Evolutionary conservation across 2,329 filamentous ascomycete species (phyloP).

Genomic region (Cyphellophora attinorum): DNA sequence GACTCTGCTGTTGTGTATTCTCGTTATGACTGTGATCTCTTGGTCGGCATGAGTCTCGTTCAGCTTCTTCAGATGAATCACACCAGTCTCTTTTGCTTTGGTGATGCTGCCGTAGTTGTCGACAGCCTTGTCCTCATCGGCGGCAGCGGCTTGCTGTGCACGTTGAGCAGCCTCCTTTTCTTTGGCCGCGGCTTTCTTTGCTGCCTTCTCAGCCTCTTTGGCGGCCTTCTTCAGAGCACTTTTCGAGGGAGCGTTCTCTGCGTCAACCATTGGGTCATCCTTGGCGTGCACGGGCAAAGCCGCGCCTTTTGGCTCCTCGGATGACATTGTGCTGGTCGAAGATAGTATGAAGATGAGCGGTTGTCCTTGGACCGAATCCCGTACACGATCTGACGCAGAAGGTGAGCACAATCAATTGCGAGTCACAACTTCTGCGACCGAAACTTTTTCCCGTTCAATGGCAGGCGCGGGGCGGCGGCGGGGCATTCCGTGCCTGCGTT

Average conservation of each 20-base stretch:
- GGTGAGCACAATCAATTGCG: too few species aligned
- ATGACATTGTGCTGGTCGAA: too few species aligned
- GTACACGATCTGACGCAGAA: too few species aligned
- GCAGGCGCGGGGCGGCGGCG: too few species aligned
- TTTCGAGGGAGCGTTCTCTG: constrained; percentile 51
- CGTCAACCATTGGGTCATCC: constrained; percentile 14
- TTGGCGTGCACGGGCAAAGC: constrained; percentile 14
- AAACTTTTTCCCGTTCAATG: too few species aligned
- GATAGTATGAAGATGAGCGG: too few species aligned
- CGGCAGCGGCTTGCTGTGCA: constrained; percentile 16
- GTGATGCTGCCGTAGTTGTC: constrained; percentile 71
- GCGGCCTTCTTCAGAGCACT: constrained; percentile 78
- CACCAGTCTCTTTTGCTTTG: constrained; percentile 47
- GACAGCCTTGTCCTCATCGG: constrained; percentile 47
- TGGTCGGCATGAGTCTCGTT: constrained; percentile 55
- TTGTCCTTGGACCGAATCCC: too few species aligned
- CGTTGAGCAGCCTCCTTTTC: constrained; percentile 32
- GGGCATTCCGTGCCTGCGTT: too few species aligned
- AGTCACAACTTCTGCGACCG: too few species aligned
- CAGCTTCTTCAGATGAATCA: constrained; percentile 52
- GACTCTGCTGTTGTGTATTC: constrained; percentile 77
- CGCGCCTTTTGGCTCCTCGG: constrained; percentile 2
- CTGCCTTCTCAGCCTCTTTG: constrained; percentile 81
- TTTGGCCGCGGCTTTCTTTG: constrained; percentile 53
- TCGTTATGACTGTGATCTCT: constrained; percentile 65